Conservation (phyloP, 495 filamentous ascomycete species). For the Hypoxylon intermedium region DNA sequence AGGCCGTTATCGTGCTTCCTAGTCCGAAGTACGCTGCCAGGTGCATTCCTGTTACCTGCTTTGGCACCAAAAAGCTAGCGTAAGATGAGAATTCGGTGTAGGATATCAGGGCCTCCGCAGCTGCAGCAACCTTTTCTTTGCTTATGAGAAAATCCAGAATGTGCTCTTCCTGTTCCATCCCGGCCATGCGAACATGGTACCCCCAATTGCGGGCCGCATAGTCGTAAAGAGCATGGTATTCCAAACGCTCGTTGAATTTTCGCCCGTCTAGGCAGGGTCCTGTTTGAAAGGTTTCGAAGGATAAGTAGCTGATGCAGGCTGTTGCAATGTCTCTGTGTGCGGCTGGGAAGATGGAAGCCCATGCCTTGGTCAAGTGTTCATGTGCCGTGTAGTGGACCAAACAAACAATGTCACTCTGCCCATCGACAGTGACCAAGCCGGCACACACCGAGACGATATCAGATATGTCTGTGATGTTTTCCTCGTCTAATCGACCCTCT, state of each 20-base stretch:
- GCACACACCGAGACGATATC: conserved; percentile 54
- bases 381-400: conserved; percentile 63
- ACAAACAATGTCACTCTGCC: conserved; percentile 52
- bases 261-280: conserved; percentile 38
- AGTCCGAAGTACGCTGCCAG: conserved; percentile 40
- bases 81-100: conserved; percentile 3
- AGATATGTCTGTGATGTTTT: conserved; percentile 44
- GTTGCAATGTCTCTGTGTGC: conserved; percentile 45
- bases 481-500: conserved; percentile 40
- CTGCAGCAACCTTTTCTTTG: conserved; percentile 22
- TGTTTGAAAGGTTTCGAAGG: conserved; percentile 45
- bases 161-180: conserved; percentile 14
- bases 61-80: conserved; percentile 2
- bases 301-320: conserved; percentile 54
- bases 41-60: conserved; percentile 32
- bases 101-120: no score
- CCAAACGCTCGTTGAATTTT: conserved; percentile 40
- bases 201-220: conserved; percentile 57
- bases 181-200: conserved; percentile 41
- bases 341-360: conserved; percentile 42
- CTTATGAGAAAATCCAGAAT: conserved; percentile 25
- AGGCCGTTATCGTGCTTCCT: background rate
- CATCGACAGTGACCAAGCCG: conserved; percentile 56
- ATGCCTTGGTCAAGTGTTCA: conserved; percentile 45
- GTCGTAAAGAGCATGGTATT: conserved; percentile 43